phyloP scores from a whole-genome alignment of 176 grass and related monocot genomes.

The Typha latifolia region DNA sequence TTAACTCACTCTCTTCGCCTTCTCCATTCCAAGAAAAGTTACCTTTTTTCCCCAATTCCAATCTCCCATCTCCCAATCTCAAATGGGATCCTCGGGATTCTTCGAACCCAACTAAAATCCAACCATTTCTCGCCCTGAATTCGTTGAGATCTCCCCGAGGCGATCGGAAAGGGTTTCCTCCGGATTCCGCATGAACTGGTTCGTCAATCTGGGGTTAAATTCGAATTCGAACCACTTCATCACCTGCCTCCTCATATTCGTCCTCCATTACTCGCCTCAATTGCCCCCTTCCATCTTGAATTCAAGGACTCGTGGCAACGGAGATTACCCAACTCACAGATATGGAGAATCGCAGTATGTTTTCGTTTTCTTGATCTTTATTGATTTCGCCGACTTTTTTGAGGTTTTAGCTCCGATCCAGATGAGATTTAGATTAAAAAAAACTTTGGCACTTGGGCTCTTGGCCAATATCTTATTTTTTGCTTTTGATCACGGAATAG shows the following conservation, averaged over 20 bases:
- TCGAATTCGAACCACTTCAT: conserved; percentile 97
- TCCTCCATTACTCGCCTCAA: conserved; percentile 95
- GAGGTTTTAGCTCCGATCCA: not conserved
- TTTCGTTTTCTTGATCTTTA: not conserved
- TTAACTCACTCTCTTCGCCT: not conserved
- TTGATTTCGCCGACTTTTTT: not conserved
- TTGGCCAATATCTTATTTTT: too few relatives aligned
- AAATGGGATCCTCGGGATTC: conserved; percentile 13
- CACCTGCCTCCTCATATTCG: conserved; percentile 82
- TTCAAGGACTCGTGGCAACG: conserved; percentile 33
- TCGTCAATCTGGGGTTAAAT: conserved; percentile 90
- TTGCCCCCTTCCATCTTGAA: conserved; percentile 41
- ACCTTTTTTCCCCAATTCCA: not conserved
- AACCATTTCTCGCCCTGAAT: not conserved
- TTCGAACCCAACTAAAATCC: not conserved
- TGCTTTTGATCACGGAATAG: not conserved
- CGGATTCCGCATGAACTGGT: conserved; percentile 83
- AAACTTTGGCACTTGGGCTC: not conserved
- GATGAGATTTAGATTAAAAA: not conserved
- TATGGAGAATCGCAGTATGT: conserved; percentile 83
- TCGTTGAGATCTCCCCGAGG: not conserved
- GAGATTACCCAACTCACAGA: conserved; percentile 14
- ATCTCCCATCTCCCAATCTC: not conserved
- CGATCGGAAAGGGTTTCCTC: not conserved
- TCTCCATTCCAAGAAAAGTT: not conserved